A percentile compares a stretch with the other conserved stretches of the same genome.
These are phyloP conservation scores for Hansenula lynferdii DNA, from an alignment of 1,139 yeast species.

Conservation along the genomic window DNA sequence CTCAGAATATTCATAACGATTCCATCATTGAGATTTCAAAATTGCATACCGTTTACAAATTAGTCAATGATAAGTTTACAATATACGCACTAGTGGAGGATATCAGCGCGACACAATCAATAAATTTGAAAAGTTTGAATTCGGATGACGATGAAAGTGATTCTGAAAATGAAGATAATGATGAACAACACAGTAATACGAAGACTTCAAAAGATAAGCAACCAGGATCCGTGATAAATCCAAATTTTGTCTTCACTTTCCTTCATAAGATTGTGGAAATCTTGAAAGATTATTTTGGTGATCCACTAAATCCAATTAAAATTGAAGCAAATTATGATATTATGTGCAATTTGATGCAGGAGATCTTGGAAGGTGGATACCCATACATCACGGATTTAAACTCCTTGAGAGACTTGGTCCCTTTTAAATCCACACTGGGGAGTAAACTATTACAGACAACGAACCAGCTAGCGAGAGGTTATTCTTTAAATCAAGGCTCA, in stretches of 20 bases:
- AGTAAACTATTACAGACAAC: constrained; percentile 37
- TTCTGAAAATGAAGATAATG: constrained; percentile 6
- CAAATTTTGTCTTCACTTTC: constrained; percentile 54
- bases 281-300: constrained; percentile 54
- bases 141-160: too few species aligned
- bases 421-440: constrained; percentile 42
- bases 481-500: constrained; percentile 15
- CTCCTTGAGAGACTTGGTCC: constrained; percentile 64
- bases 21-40: constrained; percentile 18
- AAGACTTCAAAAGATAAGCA: constrained; percentile 5
- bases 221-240: constrained; percentile 26
- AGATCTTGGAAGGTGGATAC: constrained; percentile 72
- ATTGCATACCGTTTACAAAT: constrained; percentile 14
- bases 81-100: constrained; percentile 19
- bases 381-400: constrained; percentile 75
- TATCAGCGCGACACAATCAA: constrained; percentile 11
- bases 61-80: constrained; percentile 10
- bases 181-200: constrained; percentile 5
- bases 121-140: constrained; percentile 22
- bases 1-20: constrained; percentile 19
- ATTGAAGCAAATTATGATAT: constrained; percentile 65
- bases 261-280: constrained; percentile 45
- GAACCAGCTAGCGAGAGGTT: constrained; percentile 22
- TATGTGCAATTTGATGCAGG: constrained; percentile 53
- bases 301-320: constrained; percentile 51